These are phyloP conservation scores for Salix dunnii DNA, from an alignment of 345 rosid species.

Conservation along the genomic window DNA sequence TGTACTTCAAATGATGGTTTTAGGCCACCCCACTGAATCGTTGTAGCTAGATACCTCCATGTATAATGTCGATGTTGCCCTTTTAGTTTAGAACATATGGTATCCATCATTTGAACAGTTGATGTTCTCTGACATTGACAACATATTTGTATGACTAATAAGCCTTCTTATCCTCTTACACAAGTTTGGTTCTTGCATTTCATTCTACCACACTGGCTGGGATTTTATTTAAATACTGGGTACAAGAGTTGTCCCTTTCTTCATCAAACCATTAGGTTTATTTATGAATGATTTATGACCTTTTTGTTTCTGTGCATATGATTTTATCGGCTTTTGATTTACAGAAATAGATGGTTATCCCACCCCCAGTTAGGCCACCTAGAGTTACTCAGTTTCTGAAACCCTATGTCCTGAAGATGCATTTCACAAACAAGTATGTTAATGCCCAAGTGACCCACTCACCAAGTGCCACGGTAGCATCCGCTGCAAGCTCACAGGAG, in stretches of 20 bases:
- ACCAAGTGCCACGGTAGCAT: constrained; percentile 77
- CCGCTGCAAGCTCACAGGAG: constrained; percentile 78
- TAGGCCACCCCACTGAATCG: not conserved
- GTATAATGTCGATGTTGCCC: not conserved
- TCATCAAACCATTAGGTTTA: not conserved
- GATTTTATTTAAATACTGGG: not conserved
- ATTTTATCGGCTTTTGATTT: not conserved
- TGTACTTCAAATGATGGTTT: not conserved
- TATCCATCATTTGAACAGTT: not conserved
- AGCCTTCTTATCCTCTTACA: not conserved
- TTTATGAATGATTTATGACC: not conserved
- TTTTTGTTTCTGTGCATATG: not conserved
- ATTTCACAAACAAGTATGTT: constrained; percentile 72
- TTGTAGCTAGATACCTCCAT: not conserved
- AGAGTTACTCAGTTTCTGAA: constrained; percentile 54
- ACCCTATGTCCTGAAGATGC: constrained; percentile 71
- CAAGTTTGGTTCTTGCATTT: not conserved
- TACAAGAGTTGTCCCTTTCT: not conserved
- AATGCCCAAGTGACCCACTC: constrained; percentile 78
- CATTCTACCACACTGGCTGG: not conserved
- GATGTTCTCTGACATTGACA: not conserved
- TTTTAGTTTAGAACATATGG: not conserved
- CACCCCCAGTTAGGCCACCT: constrained; percentile 66
- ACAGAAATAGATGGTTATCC: constrained; percentile 23
- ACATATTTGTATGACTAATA: not conserved